Evolutionary conservation across 2,329 filamentous ascomycete genomes (phyloP).

Genomic region (Colletotrichum sp.): DNA sequence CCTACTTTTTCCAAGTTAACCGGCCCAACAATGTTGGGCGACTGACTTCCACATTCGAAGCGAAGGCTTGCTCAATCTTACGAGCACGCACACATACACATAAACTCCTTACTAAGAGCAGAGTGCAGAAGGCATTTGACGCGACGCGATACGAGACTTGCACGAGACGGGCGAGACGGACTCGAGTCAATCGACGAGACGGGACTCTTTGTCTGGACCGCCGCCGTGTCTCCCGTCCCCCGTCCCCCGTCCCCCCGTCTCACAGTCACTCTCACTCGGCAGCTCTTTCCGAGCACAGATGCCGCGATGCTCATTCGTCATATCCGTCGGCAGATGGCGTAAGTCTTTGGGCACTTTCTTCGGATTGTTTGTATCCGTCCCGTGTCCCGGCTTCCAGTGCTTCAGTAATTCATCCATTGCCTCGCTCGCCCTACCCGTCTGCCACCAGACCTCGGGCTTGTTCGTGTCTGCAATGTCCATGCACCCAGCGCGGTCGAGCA

Average conservation of each 20-base stretch:
- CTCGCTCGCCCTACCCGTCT: not conserved
- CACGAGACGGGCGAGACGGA: not conserved
- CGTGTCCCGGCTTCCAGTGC: not conserved
- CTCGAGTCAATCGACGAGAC: not conserved
- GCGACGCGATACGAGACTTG: not conserved
- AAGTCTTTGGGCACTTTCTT: not conserved
- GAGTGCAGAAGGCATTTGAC: not conserved
- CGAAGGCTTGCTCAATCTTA: not conserved
- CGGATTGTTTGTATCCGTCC: not conserved
- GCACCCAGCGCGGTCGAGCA: not conserved
- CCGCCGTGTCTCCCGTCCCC: not conserved
- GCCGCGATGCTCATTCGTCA: not conserved
- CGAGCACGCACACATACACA: not conserved
- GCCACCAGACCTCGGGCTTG: not conserved
- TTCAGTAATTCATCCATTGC: not conserved
- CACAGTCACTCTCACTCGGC: not conserved
- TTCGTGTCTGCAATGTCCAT: not conserved
- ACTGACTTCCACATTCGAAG: not conserved
- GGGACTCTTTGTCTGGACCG: not conserved
- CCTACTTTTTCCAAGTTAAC: not conserved
- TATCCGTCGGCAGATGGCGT: not conserved
- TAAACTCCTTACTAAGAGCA: not conserved
- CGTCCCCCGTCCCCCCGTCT: not conserved
- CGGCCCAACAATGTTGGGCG: not conserved
- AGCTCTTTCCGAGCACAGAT: conserved; percentile 4